A percentile compares a stretch with the other conserved stretches of the same genome.
Conservation (phyloP, 257 asterid species). For the Solanum etuberosum region DNA sequence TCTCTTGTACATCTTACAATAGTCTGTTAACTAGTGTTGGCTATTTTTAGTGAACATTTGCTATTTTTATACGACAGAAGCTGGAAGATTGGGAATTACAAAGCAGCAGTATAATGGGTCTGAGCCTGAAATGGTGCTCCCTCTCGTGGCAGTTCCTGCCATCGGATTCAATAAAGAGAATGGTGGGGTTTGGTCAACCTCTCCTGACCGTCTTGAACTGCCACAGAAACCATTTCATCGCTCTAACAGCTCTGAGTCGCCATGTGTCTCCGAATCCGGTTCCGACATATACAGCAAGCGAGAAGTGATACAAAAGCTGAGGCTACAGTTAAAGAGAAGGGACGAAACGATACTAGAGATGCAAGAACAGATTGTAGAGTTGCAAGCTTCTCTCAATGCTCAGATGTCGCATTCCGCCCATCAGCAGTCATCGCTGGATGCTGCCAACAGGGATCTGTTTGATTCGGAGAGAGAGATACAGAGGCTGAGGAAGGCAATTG, state of each 20-base stretch:
- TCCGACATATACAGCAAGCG: conserved; percentile 79
- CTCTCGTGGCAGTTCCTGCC: conserved; percentile 64
- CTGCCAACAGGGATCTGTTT: conserved; percentile 67
- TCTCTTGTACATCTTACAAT: not conserved
- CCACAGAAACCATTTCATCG: conserved; percentile 75
- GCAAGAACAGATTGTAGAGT: conserved; percentile 82
- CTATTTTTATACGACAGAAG: conserved; percentile 26
- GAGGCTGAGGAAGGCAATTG: conserved; percentile 73
- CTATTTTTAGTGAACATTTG: not conserved
- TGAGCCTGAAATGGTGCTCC: conserved; percentile 54
- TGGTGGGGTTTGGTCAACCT: conserved; percentile 59
- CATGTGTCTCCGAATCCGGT: conserved; percentile 85
- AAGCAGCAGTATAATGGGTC: conserved; percentile 52
- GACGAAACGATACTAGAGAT: conserved; percentile 87
- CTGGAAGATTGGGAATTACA: conserved; percentile 34
- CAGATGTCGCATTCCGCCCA: conserved; percentile 67
- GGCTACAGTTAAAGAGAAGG: conserved; percentile 84
- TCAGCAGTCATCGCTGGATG: conserved; percentile 60
- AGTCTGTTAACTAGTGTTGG: not conserved
- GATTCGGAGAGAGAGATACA: conserved; percentile 81
- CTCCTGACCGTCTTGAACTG: conserved; percentile 77
- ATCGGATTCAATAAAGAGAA: conserved; percentile 61
- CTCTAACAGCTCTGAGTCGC: conserved; percentile 91
- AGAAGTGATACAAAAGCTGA: conserved; percentile 82
- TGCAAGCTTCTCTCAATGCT: conserved; percentile 41